phyloP scores from a whole-genome alignment of 352 stramenopile species.

The Phytophthora rubi region DNA sequence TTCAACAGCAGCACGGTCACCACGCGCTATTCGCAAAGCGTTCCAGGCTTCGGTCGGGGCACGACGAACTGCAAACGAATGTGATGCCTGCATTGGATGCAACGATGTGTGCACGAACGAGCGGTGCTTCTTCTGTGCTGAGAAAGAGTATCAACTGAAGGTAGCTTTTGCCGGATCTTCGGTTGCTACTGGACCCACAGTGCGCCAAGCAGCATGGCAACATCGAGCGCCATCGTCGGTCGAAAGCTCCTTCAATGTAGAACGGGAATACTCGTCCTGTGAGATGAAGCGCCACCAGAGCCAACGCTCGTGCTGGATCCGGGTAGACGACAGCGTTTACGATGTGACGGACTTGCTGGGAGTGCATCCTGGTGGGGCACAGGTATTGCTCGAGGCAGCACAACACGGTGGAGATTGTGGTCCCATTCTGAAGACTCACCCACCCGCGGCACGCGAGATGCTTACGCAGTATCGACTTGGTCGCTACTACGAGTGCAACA shows the following conservation, averaged over 20 bases:
- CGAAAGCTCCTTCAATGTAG: constrained; percentile 43
- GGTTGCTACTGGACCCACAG: constrained; percentile 22
- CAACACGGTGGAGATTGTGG: constrained; percentile 59
- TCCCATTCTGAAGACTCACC: constrained; percentile 60
- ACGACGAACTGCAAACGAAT: constrained; percentile 49
- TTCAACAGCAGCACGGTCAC: constrained; percentile 18
- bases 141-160: constrained; percentile 78
- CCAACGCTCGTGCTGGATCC: constrained; percentile 90
- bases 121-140: constrained; percentile 74
- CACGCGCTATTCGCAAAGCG: constrained; percentile 18
- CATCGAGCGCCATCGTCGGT: constrained; percentile 32
- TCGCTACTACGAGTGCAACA: constrained; percentile 69
- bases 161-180: constrained; percentile 50
- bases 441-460: constrained; percentile 47
- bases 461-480: constrained; percentile 67
- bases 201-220: constrained; percentile 33
- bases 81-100: constrained; percentile 79
- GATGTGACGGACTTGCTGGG: constrained; percentile 91
- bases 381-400: constrained; percentile 64
- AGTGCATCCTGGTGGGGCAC: constrained; percentile 87
- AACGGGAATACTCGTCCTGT: constrained; percentile 86
- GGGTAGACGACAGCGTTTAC: constrained; percentile 89
- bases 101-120: constrained; percentile 76
- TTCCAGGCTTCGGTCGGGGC: constrained; percentile 32
- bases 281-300: constrained; percentile 88